Conservation (phyloP, 768 basidiomycete genomes). For the Crepidotus variabilis region DNA sequence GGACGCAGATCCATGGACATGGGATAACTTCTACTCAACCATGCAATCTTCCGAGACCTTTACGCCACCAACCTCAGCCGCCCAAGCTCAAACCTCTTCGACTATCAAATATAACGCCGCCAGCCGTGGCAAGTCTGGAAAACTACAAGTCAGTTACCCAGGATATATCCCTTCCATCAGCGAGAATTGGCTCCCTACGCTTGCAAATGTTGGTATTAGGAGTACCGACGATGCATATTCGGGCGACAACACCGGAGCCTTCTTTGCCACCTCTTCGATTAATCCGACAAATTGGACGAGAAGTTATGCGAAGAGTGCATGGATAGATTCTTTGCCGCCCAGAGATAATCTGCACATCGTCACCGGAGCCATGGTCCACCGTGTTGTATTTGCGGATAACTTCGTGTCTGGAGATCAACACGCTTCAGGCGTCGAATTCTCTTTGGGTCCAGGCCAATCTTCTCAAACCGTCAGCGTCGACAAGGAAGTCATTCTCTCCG, state of each 20-base stretch:
- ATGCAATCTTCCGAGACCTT: slow-evolving; percentile 56
- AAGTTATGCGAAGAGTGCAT: slow-evolving; percentile 61
- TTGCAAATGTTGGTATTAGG: slow-evolving; percentile 42
- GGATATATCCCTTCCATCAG: slow-evolving; percentile 51
- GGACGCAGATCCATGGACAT: slow-evolving; percentile 40
- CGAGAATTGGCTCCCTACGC: slow-evolving; percentile 53
- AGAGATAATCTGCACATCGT: slow-evolving; percentile 62
- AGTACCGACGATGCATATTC: slow-evolving; percentile 38
- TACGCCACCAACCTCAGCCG: slow-evolving; percentile 38
- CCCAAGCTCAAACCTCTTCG: slow-evolving; percentile 31
- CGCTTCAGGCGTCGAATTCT: slow-evolving; percentile 38
- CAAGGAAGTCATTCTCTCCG: slow-evolving; percentile 57
- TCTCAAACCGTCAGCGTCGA: slow-evolving; percentile 44
- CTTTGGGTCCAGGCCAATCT: slow-evolving; percentile 20
- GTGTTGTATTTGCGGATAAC: slow-evolving; percentile 43
- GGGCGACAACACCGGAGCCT: slow-evolving; percentile 46
- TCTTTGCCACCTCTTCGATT: slow-evolving; percentile 54
- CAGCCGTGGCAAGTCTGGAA: slow-evolving; percentile 50
- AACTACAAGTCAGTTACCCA: slow-evolving; percentile 39
- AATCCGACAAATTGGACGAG: slow-evolving; percentile 65
- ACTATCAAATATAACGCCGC: slow-evolving; percentile 40
- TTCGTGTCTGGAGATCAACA: slow-evolving; percentile 37
- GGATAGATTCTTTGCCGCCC: slow-evolving; percentile 64
- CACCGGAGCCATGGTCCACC: slow-evolving; percentile 56
- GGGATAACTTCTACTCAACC: slow-evolving; percentile 39